Conservation (phyloP, 2,329 filamentous ascomycete genomes). For the Beauveria australis region DNA sequence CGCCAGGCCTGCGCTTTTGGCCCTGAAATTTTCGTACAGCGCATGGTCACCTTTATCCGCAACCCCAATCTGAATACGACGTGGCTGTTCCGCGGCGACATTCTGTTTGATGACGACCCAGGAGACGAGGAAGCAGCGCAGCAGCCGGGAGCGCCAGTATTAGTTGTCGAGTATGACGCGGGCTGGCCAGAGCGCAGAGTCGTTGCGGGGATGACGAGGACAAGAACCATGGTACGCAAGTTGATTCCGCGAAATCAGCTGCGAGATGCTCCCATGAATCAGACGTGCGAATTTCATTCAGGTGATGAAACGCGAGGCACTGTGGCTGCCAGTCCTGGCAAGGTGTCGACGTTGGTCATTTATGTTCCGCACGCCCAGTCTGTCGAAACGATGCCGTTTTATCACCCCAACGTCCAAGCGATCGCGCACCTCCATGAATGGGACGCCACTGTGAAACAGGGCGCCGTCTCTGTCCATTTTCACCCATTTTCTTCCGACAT, state of each 20-base stretch:
- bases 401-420: conserved; percentile 70
- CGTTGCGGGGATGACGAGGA: conserved; percentile 28
- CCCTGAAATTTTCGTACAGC: conserved; percentile 52
- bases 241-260: conserved; percentile 76
- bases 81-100: conserved; percentile 71
- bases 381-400: conserved; percentile 66
- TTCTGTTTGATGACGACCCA: conserved; percentile 35
- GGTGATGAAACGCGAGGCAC: conserved; percentile 20
- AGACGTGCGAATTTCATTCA: conserved; percentile 72
- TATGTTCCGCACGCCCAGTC: conserved; percentile 67
- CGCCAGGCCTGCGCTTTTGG: conserved; percentile 53
- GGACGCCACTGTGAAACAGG: conserved; percentile 32
- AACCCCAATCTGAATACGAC: conserved; percentile 76
- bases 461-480: conserved; percentile 53
- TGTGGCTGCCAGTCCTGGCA: conserved; percentile 8
- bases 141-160: background rate
- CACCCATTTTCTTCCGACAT: conserved; percentile 35
- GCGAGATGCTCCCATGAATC: conserved; percentile 65
- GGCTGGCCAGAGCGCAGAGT: conserved; percentile 4
- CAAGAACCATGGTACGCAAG: conserved; percentile 62
- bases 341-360: conserved; percentile 42
- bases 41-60: conserved; percentile 66
- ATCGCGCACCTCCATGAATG: conserved; percentile 71
- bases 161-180: conserved; percentile 22
- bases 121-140: conserved; percentile 16